These are phyloP conservation scores for Fusarium camptoceras DNA, from an alignment of 2,329 filamentous ascomycete genomes.

Conservation along the genomic window DNA sequence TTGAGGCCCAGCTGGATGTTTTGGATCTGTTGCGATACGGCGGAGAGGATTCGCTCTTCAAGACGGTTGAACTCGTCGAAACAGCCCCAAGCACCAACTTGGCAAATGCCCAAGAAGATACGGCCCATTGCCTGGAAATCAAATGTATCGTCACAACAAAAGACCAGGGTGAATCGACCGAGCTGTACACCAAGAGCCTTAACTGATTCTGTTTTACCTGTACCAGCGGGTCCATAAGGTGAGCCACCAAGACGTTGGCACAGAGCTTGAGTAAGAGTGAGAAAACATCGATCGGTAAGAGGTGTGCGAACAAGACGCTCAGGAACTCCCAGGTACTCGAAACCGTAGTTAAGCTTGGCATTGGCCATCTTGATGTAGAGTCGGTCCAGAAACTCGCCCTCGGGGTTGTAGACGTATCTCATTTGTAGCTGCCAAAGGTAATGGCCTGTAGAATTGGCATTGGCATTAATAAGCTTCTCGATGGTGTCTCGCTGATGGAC, in stretches of 20 bases:
- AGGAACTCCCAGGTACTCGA: slow-evolving; percentile 96
- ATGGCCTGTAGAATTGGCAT: slow-evolving; percentile 80
- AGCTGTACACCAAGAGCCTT: slow-evolving; percentile 97
- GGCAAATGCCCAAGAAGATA: slow-evolving; percentile 98
- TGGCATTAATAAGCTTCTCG: slow-evolving; percentile 81
- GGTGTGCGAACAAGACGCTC: slow-evolving; percentile 97
- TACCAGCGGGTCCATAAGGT: slow-evolving; percentile 96
- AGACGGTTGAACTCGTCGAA: slow-evolving; percentile 99
- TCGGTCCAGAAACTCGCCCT: slow-evolving; percentile 84
- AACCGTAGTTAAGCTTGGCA: slow-evolving; percentile 93
- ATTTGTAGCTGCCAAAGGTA: slow-evolving; percentile 96
- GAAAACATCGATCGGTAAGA: slow-evolving; percentile 96
- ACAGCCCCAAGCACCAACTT: slow-evolving; percentile 99
- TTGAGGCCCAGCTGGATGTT: slow-evolving; percentile 98
- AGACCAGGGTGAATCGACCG: slow-evolving; percentile 96
- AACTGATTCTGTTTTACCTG: slow-evolving; percentile 98
- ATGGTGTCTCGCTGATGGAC: slow-evolving; percentile 97
- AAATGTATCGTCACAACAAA: slow-evolving; percentile 99
- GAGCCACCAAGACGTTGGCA: slow-evolving; percentile 96
- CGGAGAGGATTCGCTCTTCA: slow-evolving; percentile 96
- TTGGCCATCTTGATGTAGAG: slow-evolving; percentile 97
- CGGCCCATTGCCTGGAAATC: slow-evolving; percentile 99
- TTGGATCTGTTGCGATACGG: slow-evolving; percentile 98
- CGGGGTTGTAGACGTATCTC: slow-evolving; percentile 89
- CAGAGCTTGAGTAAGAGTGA: slow-evolving; percentile 94